These are phyloP conservation scores for Microcyclospora tardicrescens DNA, from an alignment of 2,329 filamentous ascomycete species.

Conservation along the genomic window DNA sequence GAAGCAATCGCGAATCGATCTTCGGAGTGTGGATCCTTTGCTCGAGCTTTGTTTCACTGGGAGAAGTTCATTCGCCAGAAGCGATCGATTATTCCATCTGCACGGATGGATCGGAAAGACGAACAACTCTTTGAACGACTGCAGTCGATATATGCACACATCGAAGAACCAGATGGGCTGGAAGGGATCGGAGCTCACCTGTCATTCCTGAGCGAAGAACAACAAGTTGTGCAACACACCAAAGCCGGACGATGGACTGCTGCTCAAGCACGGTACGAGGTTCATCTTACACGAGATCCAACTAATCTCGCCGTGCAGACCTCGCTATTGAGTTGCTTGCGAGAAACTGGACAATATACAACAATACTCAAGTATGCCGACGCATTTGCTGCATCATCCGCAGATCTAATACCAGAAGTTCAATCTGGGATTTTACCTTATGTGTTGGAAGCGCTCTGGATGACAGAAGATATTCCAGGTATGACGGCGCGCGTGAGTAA, in stretches of 20 bases:
- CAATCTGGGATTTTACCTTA: constrained; percentile 55
- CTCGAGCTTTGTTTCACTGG: constrained; percentile 83
- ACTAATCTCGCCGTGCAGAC: constrained; percentile 65
- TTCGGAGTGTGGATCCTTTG: constrained; percentile 87
- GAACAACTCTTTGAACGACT: constrained; percentile 48
- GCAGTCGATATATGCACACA: constrained; percentile 90
- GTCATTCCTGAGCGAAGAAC: constrained; percentile 76
- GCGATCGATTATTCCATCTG: constrained; percentile 28
- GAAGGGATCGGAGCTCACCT: constrained; percentile 87
- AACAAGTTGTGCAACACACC: constrained; percentile 82
- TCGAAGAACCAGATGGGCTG: constrained; percentile 93
- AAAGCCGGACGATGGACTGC: constrained; percentile 90
- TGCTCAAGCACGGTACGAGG: constrained; percentile 95
- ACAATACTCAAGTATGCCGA: constrained; percentile 71
- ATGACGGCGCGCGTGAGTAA: constrained; percentile 48
- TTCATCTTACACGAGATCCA: constrained; percentile 69
- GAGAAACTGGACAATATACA: constrained; percentile 80
- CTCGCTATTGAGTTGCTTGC: constrained; percentile 74
- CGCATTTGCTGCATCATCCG: constrained; percentile 44
- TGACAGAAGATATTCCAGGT: constrained; percentile 67
- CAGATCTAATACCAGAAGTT: neutral
- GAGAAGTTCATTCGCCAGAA: constrained; percentile 70
- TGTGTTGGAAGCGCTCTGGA: constrained; percentile 85
- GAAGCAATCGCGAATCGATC: constrained; percentile 69
- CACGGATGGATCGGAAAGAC: constrained; percentile 30